Evolutionary conservation across 257 asterid species (phyloP).

Genomic region (Fraxinus cuspidata): DNA sequence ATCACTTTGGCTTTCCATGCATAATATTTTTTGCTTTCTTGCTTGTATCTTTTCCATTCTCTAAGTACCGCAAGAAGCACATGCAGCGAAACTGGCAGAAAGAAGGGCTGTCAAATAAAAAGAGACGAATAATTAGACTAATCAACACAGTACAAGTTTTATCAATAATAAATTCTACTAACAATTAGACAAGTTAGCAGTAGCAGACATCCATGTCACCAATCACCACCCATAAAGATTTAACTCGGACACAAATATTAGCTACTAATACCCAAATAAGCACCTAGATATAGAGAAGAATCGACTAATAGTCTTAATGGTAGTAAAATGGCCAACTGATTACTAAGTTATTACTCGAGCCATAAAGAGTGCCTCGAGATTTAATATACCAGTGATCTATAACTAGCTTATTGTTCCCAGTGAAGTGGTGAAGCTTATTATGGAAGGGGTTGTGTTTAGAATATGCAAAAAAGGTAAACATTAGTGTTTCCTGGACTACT

Average conservation of each 20-base stretch:
- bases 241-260: not conserved
- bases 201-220: not conserved
- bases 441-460: not conserved
- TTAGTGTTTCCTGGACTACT: not conserved
- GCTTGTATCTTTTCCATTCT: conserved; percentile 82
- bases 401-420: not conserved
- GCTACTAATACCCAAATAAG: not conserved
- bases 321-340: conserved; percentile 23
- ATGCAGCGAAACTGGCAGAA: conserved; percentile 89
- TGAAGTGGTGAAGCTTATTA: not conserved
- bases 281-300: not conserved
- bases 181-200: not conserved
- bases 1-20: conserved; percentile 57
- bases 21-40: conserved; percentile 54
- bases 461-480: not conserved
- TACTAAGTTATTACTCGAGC: not conserved
- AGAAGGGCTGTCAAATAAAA: conserved; percentile 59
- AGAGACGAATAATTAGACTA: conserved; percentile 14
- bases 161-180: not conserved
- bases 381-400: not conserved
- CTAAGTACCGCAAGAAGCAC: conserved; percentile 83
- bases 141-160: not conserved
- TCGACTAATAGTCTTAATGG: conserved; percentile 15
- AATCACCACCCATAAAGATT: too few species aligned
- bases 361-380: not conserved